These are phyloP conservation scores for Microbotryum lychnidis-dioicae DNA, from an alignment of 1,284 basidiomycete genomes.

Conservation along the genomic window DNA sequence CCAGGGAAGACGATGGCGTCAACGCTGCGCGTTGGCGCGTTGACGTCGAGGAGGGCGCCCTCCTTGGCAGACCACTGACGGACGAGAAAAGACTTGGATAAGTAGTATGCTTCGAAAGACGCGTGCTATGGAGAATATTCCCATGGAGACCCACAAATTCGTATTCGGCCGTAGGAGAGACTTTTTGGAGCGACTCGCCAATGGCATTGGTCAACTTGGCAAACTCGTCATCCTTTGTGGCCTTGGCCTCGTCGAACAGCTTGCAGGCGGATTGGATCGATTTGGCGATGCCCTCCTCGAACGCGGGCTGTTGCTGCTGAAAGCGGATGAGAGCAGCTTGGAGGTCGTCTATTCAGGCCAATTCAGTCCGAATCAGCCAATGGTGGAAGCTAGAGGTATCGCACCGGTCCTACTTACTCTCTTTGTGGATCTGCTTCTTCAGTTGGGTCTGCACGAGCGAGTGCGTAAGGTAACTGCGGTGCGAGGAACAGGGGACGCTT, in stretches of 20 bases:
- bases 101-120: not conserved
- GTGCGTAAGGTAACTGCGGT: slow-evolving; percentile 26
- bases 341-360: slow-evolving; percentile 17
- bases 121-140: not conserved
- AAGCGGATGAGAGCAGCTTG: slow-evolving; percentile 30
- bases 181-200: slow-evolving; percentile 27
- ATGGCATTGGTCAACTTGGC: slow-evolving; percentile 25
- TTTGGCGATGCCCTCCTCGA: slow-evolving; percentile 29
- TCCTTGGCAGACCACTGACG: slow-evolving; percentile 10
- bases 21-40: slow-evolving; percentile 29
- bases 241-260: slow-evolving; percentile 26
- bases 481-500: too few relatives aligned
- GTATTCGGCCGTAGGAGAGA: slow-evolving; percentile 27
- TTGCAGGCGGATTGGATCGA: slow-evolving; percentile 22
- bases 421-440: slow-evolving; percentile 32
- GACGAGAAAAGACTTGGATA: not conserved
- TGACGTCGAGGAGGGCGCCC: slow-evolving; percentile 27
- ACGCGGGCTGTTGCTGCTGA: slow-evolving; percentile 28
- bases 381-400: not conserved
- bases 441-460: slow-evolving; percentile 29
- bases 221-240: slow-evolving; percentile 14
- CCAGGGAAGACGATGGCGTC: slow-evolving; percentile 34
- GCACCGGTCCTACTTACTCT: slow-evolving; percentile 13
- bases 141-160: slow-evolving; percentile 13
- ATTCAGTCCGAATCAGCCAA: not conserved